Evolutionary conservation across 257 asterid species (phyloP).

Genomic region (Capsicum pubescens): DNA sequence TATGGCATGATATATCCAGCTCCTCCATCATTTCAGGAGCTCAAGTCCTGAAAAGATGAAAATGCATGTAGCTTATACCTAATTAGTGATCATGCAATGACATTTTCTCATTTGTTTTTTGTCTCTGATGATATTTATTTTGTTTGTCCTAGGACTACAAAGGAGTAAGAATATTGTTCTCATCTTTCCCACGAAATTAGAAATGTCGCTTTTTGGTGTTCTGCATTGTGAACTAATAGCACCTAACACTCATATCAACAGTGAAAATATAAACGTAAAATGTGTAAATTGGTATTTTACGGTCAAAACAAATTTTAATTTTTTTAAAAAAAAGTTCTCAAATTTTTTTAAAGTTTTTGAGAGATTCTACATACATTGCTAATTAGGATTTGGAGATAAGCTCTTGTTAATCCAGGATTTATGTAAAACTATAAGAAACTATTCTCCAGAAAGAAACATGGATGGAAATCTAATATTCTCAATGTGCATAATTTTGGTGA

Average conservation of each 20-base stretch:
- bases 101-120: not conserved
- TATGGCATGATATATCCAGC: conserved; percentile 8
- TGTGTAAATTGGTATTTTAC: conserved; percentile 14
- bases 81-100: not conserved
- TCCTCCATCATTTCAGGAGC: conserved; percentile 10
- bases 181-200: not conserved
- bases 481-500: not conserved
- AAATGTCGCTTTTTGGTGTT: not conserved
- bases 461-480: not conserved
- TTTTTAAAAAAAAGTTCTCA: too few relatives aligned
- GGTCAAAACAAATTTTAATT: not conserved
- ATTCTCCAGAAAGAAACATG: not conserved
- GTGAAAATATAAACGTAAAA: not conserved
- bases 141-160: not conserved
- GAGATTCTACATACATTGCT: not conserved
- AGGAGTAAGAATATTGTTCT: not conserved
- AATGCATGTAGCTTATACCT: not conserved
- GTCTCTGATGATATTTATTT: not conserved
- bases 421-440: not conserved
- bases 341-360: not conserved
- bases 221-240: not conserved
- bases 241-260: not conserved
- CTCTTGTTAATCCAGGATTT: not conserved
- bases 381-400: not conserved
- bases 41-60: conserved; percentile 1